Conservation (phyloP, 1,139 yeast genomes). For the Nakaseomyces delphensis region DNA sequence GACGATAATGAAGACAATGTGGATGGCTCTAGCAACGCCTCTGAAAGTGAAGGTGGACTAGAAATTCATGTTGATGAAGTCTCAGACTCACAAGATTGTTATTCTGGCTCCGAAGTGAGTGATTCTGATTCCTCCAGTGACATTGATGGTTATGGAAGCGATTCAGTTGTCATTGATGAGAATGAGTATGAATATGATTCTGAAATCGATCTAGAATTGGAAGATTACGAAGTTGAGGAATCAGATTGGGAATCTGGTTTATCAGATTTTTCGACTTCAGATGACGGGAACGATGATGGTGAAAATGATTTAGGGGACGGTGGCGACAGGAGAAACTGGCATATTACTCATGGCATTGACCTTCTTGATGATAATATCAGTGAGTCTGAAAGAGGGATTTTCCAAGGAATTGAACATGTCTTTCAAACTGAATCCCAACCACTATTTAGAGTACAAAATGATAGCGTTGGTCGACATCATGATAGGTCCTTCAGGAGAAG, state of each 20-base stretch:
- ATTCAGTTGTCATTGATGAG: constrained; percentile 31
- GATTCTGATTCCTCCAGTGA: not conserved
- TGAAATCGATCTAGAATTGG: constrained; percentile 28
- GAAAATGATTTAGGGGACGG: constrained; percentile 15
- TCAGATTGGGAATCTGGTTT: constrained; percentile 33
- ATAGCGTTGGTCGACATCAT: constrained; percentile 18
- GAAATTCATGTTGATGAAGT: constrained; percentile 12
- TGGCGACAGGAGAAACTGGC: constrained; percentile 25
- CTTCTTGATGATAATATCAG: constrained; percentile 24
- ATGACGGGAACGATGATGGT: constrained; percentile 23
- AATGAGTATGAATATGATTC: constrained; percentile 33
- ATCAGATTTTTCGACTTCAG: constrained; percentile 28
- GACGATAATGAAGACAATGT: constrained; percentile 22
- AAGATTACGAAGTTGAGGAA: constrained; percentile 33
- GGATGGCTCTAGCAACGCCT: constrained; percentile 12
- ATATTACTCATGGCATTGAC: constrained; percentile 27
- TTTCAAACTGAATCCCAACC: constrained; percentile 25
- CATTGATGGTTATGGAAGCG: constrained; percentile 31
- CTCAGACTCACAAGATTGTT: constrained; percentile 20
- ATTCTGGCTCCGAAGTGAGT: constrained; percentile 17
- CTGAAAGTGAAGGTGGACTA: constrained; percentile 2
- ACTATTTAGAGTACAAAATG: constrained; percentile 25
- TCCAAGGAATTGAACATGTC: constrained; percentile 30
- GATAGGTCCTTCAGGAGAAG: constrained; percentile 13
- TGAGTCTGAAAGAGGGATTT: constrained; percentile 28